Conservation (phyloP, 2,329 filamentous ascomycete species). For the Geoglossum cookeanum region DNA sequence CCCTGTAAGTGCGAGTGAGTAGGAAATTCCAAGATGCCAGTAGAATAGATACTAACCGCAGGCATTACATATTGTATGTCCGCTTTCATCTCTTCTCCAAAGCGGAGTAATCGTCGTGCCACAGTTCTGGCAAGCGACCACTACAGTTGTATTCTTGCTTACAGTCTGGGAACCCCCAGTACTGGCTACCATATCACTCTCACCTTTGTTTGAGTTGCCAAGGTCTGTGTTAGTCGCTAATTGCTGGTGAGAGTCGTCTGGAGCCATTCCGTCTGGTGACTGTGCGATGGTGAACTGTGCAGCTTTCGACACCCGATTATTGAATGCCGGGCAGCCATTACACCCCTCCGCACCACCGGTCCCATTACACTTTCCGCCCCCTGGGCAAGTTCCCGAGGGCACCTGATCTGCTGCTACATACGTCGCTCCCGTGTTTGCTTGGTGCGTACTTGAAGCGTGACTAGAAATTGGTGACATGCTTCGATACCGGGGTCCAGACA, state of each 20-base stretch:
- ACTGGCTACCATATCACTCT: not conserved
- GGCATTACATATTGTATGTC: slow-evolving; percentile 95
- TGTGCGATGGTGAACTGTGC: slow-evolving; percentile 45
- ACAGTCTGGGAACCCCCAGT: not conserved
- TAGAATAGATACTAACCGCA: slow-evolving; percentile 52
- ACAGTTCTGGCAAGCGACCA: slow-evolving; percentile 93
- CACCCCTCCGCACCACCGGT: slow-evolving; percentile 91
- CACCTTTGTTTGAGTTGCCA: slow-evolving; percentile 5
- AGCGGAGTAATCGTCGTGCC: slow-evolving; percentile 90
- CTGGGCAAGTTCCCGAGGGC: slow-evolving; percentile 75
- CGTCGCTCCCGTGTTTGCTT: slow-evolving; percentile 25
- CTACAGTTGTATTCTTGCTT: slow-evolving; percentile 25
- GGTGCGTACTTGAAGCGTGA: not conserved
- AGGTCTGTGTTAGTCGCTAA: slow-evolving; percentile 6
- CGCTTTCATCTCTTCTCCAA: slow-evolving; percentile 84
- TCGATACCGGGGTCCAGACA: slow-evolving; percentile 19
- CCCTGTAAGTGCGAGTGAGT: slow-evolving; percentile 30
- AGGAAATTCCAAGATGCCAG: no score
- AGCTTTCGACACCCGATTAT: slow-evolving; percentile 84
- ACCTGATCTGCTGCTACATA: slow-evolving; percentile 63
- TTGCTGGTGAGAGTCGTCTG: not conserved
- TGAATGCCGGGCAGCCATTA: slow-evolving; percentile 89
- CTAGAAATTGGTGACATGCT: slow-evolving; percentile 18
- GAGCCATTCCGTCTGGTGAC: slow-evolving; percentile 1
- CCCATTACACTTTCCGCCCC: slow-evolving; percentile 86